A percentile compares a stretch with the other conserved stretches of the same genome.
Evolutionary conservation across 2,329 filamentous ascomycete species (phyloP).

Genomic region (Fusarium solani-melongenae): DNA sequence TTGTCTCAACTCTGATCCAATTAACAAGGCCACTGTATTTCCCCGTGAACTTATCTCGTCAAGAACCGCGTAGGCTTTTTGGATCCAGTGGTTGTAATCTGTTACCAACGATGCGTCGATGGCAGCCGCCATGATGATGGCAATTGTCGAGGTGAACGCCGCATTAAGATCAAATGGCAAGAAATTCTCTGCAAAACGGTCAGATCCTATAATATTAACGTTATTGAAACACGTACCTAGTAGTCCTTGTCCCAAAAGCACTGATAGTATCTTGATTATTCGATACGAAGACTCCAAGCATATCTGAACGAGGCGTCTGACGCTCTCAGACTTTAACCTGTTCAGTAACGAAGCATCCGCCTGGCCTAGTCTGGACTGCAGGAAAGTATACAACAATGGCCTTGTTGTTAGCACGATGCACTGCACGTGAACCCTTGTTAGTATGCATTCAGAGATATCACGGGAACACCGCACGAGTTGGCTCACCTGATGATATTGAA

Average conservation of each 20-base stretch:
- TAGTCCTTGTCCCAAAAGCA: not conserved
- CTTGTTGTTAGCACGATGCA: not conserved
- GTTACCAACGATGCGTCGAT: constrained; percentile 48
- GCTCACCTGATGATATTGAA: not conserved
- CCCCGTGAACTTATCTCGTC: constrained; percentile 57
- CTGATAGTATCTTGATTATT: not conserved
- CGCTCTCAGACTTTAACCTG: not conserved
- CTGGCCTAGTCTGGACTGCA: not conserved
- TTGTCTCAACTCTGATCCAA: constrained; percentile 11
- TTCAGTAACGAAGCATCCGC: not conserved
- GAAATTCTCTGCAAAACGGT: not conserved
- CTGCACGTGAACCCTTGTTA: not conserved
- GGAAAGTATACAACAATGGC: not conserved
- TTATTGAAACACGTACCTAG: not conserved
- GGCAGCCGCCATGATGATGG: constrained; percentile 50
- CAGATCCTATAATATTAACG: not conserved
- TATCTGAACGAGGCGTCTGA: not conserved
- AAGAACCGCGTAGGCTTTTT: constrained; percentile 54
- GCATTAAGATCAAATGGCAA: not conserved
- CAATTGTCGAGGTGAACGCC: constrained; percentile 43
- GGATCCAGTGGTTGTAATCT: constrained; percentile 48
- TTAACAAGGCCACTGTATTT: constrained; percentile 55
- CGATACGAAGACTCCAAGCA: not conserved
- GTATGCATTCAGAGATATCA: too few species aligned
- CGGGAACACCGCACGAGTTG: too few species aligned